Evolutionary conservation across 805 yeast species (phyloP), one percentile per base, ranked within the genome.

Genomic region (Saturnispora halmiae): DNA sequence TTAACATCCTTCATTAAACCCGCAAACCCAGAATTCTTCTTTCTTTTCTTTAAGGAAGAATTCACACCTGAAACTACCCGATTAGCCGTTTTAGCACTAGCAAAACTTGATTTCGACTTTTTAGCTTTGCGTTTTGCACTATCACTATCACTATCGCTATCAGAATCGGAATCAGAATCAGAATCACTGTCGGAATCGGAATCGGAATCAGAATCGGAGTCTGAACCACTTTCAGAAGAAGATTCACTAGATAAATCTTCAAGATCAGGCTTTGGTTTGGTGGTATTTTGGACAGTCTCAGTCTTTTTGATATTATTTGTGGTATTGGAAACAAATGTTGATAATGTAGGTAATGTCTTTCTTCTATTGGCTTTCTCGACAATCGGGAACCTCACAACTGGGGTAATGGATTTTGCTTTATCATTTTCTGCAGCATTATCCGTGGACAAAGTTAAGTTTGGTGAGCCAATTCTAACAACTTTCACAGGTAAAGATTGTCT

Each of bases 251-350:
- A 29, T 15, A 34, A 28, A 10, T 38, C 28, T 26, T 30, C 31
- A 34, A 3, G 16, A 3, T 34, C 42, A 15, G 13, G n/a, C 19
- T 38, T 35, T 35, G 35, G 16, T 18, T 7, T 40, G 5, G 10
- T 18, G 5, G 22, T n/a, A n/a, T 29, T 33, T 9, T 34, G 28
- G 4, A 16, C 21, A 13, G 36, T 32, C 8, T 35, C 36, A n/a
- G 26, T 21, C 21, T 30, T 34, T 27, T 40, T 39, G 13, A 40
- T 28, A 13, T 22, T 24, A 22, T 34, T 25, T 10, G 79, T 69
- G 4, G 84, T 86, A 39, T 79, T 65, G n/a, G 70, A 66, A 4
- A 70, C 77, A 44, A 80, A 60, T 45, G 79, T 82, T 3, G 75
- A 70, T 25, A 80, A 58, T 1, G 82, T 65, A 0, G 79, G 71